Evolutionary conservation across 345 rosid genomes (phyloP), one percentile per base, ranked within the genome.

Genomic region (Aethionema arabicum): DNA sequence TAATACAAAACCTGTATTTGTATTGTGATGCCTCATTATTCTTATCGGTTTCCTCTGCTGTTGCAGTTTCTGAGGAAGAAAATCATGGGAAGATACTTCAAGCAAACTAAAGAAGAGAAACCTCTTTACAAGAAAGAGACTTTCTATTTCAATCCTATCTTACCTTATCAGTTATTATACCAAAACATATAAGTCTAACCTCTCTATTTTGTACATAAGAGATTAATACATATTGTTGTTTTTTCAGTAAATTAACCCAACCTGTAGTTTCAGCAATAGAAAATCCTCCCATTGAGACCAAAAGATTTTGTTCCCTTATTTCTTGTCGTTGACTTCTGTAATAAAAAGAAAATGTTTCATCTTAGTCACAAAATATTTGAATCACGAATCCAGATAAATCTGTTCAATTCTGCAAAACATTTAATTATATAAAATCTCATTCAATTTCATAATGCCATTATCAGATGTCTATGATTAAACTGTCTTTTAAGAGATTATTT

Each of bases 11-110:
- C 48, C 16, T 66, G 56, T 12, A 63, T 14, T 43, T 50, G 5
- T 8, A 30, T 37, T 52, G 51, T 52, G 38, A 65, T 71, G 5
- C 11, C 0, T 29, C 7, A 47, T 47, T 47, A 3, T 13, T 1
- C 21, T 4, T 47, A 13, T 11, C n/a, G 12, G 9, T 13, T 40
- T 40, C 11, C n/a, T 58, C 30, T 32, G 11, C 39, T 53, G n/a
- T 11, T 48, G 76, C 73, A 84, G 89, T 69, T 60, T 68, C 48
- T 39, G 87, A 80, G 64, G 91, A 79, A 76, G 79, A 79, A 59
- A 78, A 48, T 43, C 73, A 62, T 54, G 91, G 83, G 68, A 79
- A 82, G 80, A 61, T 79, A 49, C 88, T 84, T 39, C 91, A 87
- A 66, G 40, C 80, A 50, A 87, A 86, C 72, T 83, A 75, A 83